Evolutionary conservation across 352 stramenopile species (phyloP).

Genomic region (Thraustochytrium sp.): DNA sequence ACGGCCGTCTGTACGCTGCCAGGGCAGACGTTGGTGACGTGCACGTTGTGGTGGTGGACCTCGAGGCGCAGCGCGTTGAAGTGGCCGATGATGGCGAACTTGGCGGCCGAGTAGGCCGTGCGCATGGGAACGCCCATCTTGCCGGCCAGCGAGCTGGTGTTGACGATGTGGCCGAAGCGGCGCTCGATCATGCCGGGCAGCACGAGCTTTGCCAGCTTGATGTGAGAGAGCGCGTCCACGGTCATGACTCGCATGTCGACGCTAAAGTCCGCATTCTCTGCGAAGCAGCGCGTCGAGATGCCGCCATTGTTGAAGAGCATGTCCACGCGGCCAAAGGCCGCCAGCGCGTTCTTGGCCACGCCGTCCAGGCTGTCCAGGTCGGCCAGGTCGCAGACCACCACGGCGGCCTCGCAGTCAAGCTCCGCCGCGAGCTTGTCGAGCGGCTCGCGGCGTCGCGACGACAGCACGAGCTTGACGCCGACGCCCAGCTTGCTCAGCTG

Average conservation of each 20-base stretch:
- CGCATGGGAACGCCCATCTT: conserved; percentile 51
- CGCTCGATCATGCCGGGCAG: conserved; percentile 57
- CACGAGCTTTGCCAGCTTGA: conserved; percentile 56
- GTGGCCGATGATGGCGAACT: conserved; percentile 57
- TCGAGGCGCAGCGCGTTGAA: conserved; percentile 55
- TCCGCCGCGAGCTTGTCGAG: neutral
- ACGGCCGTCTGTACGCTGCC: neutral
- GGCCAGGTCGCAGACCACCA: neutral
- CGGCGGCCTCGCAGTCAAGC: neutral
- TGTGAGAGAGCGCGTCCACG: conserved; percentile 52
- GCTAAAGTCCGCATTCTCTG: conserved; percentile 49
- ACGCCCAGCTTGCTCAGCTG: conserved; percentile 46
- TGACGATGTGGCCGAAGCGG: conserved; percentile 50
- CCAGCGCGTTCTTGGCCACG: conserved; percentile 59
- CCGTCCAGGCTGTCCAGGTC: conserved; percentile 46
- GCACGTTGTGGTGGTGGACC: conserved; percentile 32
- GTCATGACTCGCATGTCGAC: conserved; percentile 50
- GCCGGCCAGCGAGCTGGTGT: conserved; percentile 53
- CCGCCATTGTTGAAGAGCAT: conserved; percentile 60
- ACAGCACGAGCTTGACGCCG: conserved; percentile 45
- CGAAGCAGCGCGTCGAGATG: conserved; percentile 52
- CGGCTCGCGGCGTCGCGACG: conserved; percentile 10
- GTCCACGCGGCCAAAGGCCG: conserved; percentile 62
- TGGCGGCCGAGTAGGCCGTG: conserved; percentile 56
- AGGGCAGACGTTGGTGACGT: neutral